phyloP scores from a whole-genome alignment of 441 rosid genomes.

The Lepidium campestre region DNA sequence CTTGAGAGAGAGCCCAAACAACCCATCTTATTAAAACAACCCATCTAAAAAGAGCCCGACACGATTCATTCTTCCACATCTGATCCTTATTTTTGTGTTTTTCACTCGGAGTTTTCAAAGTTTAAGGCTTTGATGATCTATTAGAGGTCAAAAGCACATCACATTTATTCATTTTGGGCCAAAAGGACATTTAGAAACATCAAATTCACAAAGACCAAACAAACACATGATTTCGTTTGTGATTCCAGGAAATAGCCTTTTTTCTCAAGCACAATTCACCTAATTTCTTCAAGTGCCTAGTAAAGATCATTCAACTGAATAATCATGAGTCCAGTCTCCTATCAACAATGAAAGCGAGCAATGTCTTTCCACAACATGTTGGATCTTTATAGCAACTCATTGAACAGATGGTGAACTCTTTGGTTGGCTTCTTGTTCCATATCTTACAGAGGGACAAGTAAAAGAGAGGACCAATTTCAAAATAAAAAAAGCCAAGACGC shows the following conservation, averaged over 20 bases:
- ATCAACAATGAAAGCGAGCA: not conserved
- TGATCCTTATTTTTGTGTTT: not conserved
- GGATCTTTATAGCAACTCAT: not conserved
- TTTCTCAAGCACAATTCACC: not conserved
- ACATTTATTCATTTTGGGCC: not conserved
- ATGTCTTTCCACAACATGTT: not conserved
- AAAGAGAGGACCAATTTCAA: not conserved
- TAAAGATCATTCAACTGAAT: not conserved
- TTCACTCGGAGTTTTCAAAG: not conserved
- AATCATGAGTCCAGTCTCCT: not conserved
- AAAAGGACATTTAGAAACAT: not conserved
- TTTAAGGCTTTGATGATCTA: not conserved
- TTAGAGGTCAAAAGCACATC: not conserved
- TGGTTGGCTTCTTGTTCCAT: not conserved
- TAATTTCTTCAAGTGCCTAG: not conserved
- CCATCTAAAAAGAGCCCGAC: constrained; percentile 13
- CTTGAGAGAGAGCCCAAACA: not conserved
- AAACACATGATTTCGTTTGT: not conserved
- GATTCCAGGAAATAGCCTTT: not conserved
- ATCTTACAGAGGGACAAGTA: not conserved
- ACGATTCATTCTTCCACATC: not conserved
- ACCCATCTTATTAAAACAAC: not conserved
- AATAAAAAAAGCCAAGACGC: not conserved
- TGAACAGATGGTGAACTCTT: not conserved
- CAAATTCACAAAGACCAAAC: not conserved